phyloP scores from a whole-genome alignment of 2,329 filamentous ascomycete species.

The Ceratocystis papillata region DNA sequence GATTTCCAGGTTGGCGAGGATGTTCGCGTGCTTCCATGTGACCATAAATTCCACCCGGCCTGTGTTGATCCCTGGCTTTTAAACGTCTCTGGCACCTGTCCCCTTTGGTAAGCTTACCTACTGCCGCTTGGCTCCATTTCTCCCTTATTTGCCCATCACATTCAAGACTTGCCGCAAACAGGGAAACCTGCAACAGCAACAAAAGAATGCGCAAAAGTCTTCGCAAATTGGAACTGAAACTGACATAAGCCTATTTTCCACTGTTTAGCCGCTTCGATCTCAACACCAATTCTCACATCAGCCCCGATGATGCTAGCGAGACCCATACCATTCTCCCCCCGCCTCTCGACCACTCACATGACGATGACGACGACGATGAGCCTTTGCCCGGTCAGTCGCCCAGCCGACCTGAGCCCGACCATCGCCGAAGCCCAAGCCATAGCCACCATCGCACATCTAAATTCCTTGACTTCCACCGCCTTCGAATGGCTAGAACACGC shows the following conservation, averaged over 20 bases:
- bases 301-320: constrained; percentile 22
- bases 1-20: constrained; percentile 57
- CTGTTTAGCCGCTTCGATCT: constrained; percentile 44
- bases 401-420: background rate
- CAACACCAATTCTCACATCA: constrained; percentile 27
- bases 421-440: background rate
- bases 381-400: constrained; percentile 33
- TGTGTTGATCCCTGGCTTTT: constrained; percentile 62
- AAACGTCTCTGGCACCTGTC: constrained; percentile 59
- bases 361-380: constrained; percentile 27
- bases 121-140: background rate
- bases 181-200: background rate
- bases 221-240: background rate
- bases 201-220: background rate
- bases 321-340: constrained; percentile 31
- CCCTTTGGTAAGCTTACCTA: constrained; percentile 48
- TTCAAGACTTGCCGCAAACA: background rate
- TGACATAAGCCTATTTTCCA: constrained; percentile 2
- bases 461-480: constrained; percentile 45
- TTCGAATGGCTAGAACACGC: constrained; percentile 45
- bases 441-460: constrained; percentile 36
- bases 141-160: constrained; percentile 4
- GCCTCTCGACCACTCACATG: constrained; percentile 36
- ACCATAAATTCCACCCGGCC: constrained; percentile 56
- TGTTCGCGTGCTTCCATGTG: constrained; percentile 55